phyloP scores from a whole-genome alignment of 2,329 filamentous ascomycete species.

The Cordyceps farinosa region DNA sequence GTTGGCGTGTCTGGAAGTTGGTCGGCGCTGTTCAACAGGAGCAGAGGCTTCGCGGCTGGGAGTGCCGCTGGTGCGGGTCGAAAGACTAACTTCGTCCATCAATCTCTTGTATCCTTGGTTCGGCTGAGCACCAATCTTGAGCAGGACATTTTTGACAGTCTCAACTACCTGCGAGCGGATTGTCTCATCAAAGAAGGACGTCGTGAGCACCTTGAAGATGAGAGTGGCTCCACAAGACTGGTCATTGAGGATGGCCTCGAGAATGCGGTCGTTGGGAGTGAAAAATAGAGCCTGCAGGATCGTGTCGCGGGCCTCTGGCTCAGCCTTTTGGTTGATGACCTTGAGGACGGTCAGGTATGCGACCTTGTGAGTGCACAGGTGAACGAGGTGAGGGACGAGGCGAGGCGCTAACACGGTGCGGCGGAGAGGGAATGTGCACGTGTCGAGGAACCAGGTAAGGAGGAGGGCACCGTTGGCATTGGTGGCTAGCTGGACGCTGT shows the following conservation, averaged over 20 bases:
- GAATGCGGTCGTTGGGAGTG: conserved; percentile 75
- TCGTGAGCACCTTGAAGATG: conserved; percentile 98
- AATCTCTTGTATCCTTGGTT: conserved; percentile 95
- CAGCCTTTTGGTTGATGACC: conserved; percentile 96
- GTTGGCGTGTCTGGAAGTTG: conserved; percentile 50
- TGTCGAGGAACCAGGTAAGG: conserved; percentile 96
- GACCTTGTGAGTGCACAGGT: conserved; percentile 97
- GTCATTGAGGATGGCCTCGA: conserved; percentile 88
- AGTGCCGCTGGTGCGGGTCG: conserved; percentile 52
- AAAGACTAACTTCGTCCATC: conserved; percentile 97
- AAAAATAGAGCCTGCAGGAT: conserved; percentile 92
- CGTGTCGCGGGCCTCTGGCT: conserved; percentile 84
- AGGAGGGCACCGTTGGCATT: conserved; percentile 93
- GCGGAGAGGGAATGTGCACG: conserved; percentile 89
- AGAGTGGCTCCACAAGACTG: conserved; percentile 89
- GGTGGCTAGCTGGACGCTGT: conserved; percentile 93
- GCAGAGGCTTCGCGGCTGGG: conserved; percentile 42
- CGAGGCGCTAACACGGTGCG: conserved; percentile 88
- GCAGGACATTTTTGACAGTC: conserved; percentile 83
- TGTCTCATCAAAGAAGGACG: conserved; percentile 91
- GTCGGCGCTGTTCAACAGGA: conserved; percentile 40
- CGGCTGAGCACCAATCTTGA: conserved; percentile 88
- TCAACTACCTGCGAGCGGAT: conserved; percentile 86
- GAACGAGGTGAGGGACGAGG: conserved; percentile 87
- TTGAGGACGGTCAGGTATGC: conserved; percentile 96